Base-by-base conservation (phyloP, 192 early-diverging fungal species). In the Coemansia sp. region DNA sequence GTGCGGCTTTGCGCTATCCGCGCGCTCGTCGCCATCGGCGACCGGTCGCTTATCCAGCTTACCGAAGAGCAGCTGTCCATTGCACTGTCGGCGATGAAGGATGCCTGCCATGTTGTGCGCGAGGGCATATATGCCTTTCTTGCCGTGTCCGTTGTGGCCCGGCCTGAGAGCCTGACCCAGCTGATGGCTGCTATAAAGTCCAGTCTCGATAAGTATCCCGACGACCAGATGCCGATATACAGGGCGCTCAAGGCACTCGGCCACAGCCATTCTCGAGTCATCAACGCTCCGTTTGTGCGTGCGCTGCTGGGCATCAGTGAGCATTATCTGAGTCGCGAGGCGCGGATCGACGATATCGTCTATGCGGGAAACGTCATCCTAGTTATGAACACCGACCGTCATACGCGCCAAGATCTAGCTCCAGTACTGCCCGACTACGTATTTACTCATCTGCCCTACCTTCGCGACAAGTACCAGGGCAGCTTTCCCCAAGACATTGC, bases 1-100 rank as follows among this genome's bases (percentile, higher is more conserved):
- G 92, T 99, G 4, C 90, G 97, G 0, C 67, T 94, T 6, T 90
- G 94, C 41, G 88, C 95, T 1, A 88, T 97, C 35, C 84, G 83
- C 19, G 91, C 87, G 53, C 85, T 99, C 14, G 82, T 79, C 20
- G 84, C 88, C 43, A 90, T 99, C 49, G 93, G 90, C 1, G 68
- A 71, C 3, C 76, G 77, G 1, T 62, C 84, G 9, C 70, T 66
- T 0, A 83, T 96, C 8, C 59, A 70, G 17, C 77, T 96, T 32
- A 85, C 89, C 38, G 86, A 84, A 6, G 91, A 94, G 62, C 91
- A 94, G 74, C 77, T 96, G 19, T 67, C 74, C 11, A 90, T 89
- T 49, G 83, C 92, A 10, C 62, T 87, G 2, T 89, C 92, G 60
- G 92, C 91, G 8, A 82, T 98, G 46, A 88, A 93, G 58, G 96